Base-by-base conservation (phyloP, 1,139 yeast species). In the Blastobotrys illinoisensis region DNA sequence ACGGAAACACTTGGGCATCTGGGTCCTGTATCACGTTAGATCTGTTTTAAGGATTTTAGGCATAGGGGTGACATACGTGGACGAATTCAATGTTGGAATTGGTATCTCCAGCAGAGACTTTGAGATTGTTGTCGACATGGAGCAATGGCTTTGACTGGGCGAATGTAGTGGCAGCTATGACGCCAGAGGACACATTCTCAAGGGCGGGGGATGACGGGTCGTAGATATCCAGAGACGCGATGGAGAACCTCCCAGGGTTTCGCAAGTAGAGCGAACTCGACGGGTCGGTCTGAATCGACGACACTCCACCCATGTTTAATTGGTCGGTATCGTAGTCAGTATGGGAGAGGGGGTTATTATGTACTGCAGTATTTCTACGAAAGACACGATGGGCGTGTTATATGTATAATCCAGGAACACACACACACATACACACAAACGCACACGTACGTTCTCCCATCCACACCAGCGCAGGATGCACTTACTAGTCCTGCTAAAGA, bases 271-370 rank as follows among this genome's bases (percentile, higher is more conserved):
- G 52, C 19, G 62, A 54, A 20, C 64, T 50, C 5, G 60, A 52
- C 18, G 62, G 50, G 47, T 60, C 62, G 26, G 58, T 54, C n/a
- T 59, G 61, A 20, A 55, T 56, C 16, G 67, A 63, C 54, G 65
- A 54, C 6, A 58, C 60, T 53, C 58, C 64, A 49, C 67, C 67
- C 67, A 64, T 64, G 20, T n/a, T 44, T 48, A 18, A 21, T n/a
- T 7, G 16, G 6, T 9, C 13, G 40, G 16, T 32, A n/a, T n/a
- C 40, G 45, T 40, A 36, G 14, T 36, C 44, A 36, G 3, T 40
- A 13, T 7, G 20, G 11, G 11, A 40, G 11, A 11, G 32, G 32
- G 32, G 32, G 32, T 26, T 26, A 11, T 7, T 3, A 32, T 32
- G 40, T n/a, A 32, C 40, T 32, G 13, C 3, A 26, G 13, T 26